phyloP scores from a whole-genome alignment of 1,139 yeast species.

The Yamadazyma dendronema region DNA sequence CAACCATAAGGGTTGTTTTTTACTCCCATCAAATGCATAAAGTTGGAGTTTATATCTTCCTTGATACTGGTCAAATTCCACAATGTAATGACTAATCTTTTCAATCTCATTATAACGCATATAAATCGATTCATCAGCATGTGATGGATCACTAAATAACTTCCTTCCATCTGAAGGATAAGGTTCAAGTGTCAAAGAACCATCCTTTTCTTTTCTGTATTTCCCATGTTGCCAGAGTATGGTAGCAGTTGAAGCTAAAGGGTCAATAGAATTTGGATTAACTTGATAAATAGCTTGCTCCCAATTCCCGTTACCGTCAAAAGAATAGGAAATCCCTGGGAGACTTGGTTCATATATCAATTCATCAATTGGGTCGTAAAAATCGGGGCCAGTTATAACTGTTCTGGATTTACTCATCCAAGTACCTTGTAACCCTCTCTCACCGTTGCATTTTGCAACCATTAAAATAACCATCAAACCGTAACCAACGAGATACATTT shows the following conservation, averaged over 20 bases:
- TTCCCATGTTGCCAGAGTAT: slow-evolving; percentile 33
- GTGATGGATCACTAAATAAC: slow-evolving; percentile 30
- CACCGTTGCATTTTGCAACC: not conserved
- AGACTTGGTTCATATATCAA: slow-evolving; percentile 27
- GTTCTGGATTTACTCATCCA: slow-evolving; percentile 28
- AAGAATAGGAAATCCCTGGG: slow-evolving; percentile 33
- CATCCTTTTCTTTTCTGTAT: slow-evolving; percentile 16
- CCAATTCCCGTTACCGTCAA: slow-evolving; percentile 27
- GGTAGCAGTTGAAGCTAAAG: slow-evolving; percentile 28
- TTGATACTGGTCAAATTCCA: slow-evolving; percentile 21
- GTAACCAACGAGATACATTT: too few relatives aligned
- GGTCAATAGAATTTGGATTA: slow-evolving; percentile 22
- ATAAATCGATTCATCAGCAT: slow-evolving; percentile 20
- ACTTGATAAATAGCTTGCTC: slow-evolving; percentile 31
- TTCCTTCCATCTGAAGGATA: slow-evolving; percentile 30
- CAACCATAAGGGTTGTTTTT: slow-evolving; percentile 31
- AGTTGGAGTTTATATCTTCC: slow-evolving; percentile 24
- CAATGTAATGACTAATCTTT: slow-evolving; percentile 19
- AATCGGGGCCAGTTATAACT: slow-evolving; percentile 28
- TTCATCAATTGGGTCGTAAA: slow-evolving; percentile 30
- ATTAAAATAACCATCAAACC: too few relatives aligned
- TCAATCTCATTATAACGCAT: slow-evolving; percentile 24
- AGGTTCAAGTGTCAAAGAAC: slow-evolving; percentile 21
- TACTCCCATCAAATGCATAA: slow-evolving; percentile 27
- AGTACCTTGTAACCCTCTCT: slow-evolving; percentile 21